Evolutionary conservation across 805 yeast species (phyloP), one percentile per base, ranked within the genome.

Genomic region (Teunomyces panamensis): DNA sequence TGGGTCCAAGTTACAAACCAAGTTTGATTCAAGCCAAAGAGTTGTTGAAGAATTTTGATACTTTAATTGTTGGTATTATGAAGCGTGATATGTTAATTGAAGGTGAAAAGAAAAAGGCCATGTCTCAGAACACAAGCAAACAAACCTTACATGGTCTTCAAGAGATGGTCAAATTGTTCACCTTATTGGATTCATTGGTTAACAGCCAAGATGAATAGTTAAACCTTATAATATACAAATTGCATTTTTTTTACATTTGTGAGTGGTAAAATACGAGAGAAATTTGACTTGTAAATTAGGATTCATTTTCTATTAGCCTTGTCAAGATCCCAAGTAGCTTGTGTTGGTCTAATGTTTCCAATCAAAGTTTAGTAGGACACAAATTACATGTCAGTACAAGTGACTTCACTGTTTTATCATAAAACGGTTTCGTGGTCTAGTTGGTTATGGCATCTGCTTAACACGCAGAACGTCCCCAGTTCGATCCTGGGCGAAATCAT

Each of bases 401-500:
- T 20, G 5, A 20, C 24, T 20, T 20, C 2, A 20, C 5, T 5
- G 1, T 5, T 20, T 20, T n/a, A 5, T 7, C 5, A 41, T 28
- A n/a, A 62, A 59, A 48, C 69, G 94, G 94, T 84, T 84, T 83
- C 85, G 90, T 90, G 97, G 97, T 90, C 96, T 90, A 90, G 96
- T 90, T 75, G 97, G 97, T 90, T 83, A 91, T 91, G 97, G 96
- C 97, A 87, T 88, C 94, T 90, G 97, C 97, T 89, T 91, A 89
- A 91, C 97, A 91, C 97, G 97, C 96, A 89, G 94, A 88, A 88
- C 90, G 97, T 92, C 97, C 97, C 97, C 97, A 90, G 97, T 92
- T 92, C 97, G 97, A 92, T 89, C 97, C 97, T 90, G 97, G 97
- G 97, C 90, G 87, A 85, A 89, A 86, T 89, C 97, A 90, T 20